A percentile compares a stretch with the other conserved stretches of the same genome.
These are phyloP conservation scores for Darksidea phi DNA, from an alignment of 495 filamentous ascomycete species.

Conservation along the genomic window DNA sequence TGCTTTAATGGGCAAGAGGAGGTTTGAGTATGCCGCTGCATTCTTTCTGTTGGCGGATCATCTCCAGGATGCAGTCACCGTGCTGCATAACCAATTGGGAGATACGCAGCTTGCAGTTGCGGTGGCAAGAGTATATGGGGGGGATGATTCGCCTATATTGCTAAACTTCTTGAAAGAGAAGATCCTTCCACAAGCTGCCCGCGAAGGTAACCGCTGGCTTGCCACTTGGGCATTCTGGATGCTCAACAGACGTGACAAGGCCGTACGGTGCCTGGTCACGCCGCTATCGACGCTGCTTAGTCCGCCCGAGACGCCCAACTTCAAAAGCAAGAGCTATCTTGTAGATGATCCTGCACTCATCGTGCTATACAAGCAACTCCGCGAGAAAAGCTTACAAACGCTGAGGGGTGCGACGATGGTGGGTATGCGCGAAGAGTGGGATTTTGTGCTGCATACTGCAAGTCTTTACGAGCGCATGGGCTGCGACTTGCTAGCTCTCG, in stretches of 20 bases:
- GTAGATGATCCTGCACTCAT: conserved; percentile 88
- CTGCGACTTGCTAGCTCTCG: conserved; percentile 87
- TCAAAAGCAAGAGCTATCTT: conserved; percentile 74
- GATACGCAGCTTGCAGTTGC: conserved; percentile 92
- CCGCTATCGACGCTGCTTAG: conserved; percentile 71
- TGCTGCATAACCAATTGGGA: conserved; percentile 78
- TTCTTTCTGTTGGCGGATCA: conserved; percentile 93
- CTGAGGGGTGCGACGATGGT: conserved; percentile 80
- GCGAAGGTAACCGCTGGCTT: conserved; percentile 87
- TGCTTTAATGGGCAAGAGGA: conserved; percentile 85
- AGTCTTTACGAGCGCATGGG: conserved; percentile 92
- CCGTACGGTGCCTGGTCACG: conserved; percentile 81
- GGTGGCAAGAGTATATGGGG: conserved; percentile 83
- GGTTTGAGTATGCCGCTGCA: conserved; percentile 93
- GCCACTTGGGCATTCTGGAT: conserved; percentile 97
- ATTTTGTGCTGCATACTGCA: conserved; percentile 86
- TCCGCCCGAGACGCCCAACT: conserved; percentile 57
- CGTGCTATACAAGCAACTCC: conserved; percentile 80
- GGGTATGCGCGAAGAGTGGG: conserved; percentile 78
- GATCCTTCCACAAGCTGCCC: conserved; percentile 72
- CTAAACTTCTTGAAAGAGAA: conserved; percentile 73
- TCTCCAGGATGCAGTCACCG: conserved; percentile 77
- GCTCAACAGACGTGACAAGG: conserved; percentile 77
- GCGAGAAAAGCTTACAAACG: conserved; percentile 82
- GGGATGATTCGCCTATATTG: conserved; percentile 75